Base-by-base conservation (phyloP, 2,329 filamentous ascomycete genomes). In the Biscogniauxia mediterranea region DNA sequence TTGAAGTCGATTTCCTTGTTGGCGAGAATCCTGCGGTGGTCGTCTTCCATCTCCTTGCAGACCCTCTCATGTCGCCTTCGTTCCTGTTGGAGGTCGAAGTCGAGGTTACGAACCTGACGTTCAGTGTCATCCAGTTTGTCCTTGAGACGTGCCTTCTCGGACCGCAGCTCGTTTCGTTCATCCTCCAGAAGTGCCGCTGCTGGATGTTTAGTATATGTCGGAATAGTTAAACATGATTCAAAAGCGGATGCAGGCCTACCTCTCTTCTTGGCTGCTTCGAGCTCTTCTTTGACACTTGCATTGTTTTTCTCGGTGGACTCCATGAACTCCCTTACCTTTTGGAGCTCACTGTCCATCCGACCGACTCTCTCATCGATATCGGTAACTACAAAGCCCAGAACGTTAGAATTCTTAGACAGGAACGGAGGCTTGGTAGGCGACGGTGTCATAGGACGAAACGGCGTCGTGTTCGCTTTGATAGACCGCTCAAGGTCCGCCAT, bases 291-390 rank as follows among this genome's bases (percentile, higher is more conserved):
- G 63, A 92, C 80, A 5, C 82, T 84, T 60, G 85, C 88, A 68
- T 86, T 88, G 58, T 92, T 88, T 50, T 83, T 84, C 11, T 89
- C 83, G 21, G 90, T 88, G 32, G 83, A 83, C 61, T 87, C 86
- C 72, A 97, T 86, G 65, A 90, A 88, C 61, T 89, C 83, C 70
- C 89, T 89, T 64, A 98, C 81, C 61, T 84, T 81, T 54, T 84
- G 83, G 72, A 92, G 92, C 70, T 94, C 83, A 19, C 82, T 80
- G 69, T 96, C 91, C 77, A 97, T 89, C 62, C 87, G 84, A 64
- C 88, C 87, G 67, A 97, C 84, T 66, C 89, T 87, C 63, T 85
- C 85, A 69, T 93, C 89, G 67, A 93, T 87, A 74, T 97, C 92
- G 84, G 89, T 94, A 70, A 85, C 90, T 91, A 84, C 65, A 76